Evolutionary conservation across 345 rosid species (phyloP), one percentile per base, ranked within the genome.

Genomic region (Camelina neglecta): DNA sequence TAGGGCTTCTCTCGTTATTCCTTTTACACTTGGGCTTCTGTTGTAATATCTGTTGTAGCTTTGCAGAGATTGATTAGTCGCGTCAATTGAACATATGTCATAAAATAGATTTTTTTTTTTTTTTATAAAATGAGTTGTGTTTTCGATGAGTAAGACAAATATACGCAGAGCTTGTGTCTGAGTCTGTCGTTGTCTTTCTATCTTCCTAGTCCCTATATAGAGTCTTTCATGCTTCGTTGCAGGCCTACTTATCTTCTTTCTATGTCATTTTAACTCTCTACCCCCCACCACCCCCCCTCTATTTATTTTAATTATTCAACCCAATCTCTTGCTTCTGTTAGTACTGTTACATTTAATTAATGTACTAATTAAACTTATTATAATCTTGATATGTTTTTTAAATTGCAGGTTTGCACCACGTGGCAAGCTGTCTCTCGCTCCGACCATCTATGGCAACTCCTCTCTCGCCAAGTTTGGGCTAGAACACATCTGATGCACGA

Each of bases 401-500:
- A 15, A 53, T 49, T 60, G 69, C 80, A 93, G 98, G 98, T 93
- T 0, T 92, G 97, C 59, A 81, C 96, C 68, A 95, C 95, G 81
- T 95, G 99, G 99, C 95, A 82, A 7, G 89, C 93, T 0, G 85
- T 92, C 2, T 92, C 93, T 7, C 89, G 83, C 1, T 94, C 93
- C 7, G 88, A 92, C 56, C 87, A 81, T 4, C 87, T 95, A 21
- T 95, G 99, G 99, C 85, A 75, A 35, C 83, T 85, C 4, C 87
- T 95, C 18, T 73, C 86, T 6, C 81, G 66, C 11, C 64, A 53
- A 9, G 80, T 95, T 9, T 95, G 99, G 99, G 84, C 69, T 35
- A 81, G 85, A 38, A 79, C 86, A 49, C 80, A 49, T 24, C 76
- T 78, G 36, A 63, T 68, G 42, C 91, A 65, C 7, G 77, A 76